These are phyloP conservation scores for Plasmodium gaboni DNA, from an alignment of 169 alveolate genomes.

Conservation along the genomic window DNA sequence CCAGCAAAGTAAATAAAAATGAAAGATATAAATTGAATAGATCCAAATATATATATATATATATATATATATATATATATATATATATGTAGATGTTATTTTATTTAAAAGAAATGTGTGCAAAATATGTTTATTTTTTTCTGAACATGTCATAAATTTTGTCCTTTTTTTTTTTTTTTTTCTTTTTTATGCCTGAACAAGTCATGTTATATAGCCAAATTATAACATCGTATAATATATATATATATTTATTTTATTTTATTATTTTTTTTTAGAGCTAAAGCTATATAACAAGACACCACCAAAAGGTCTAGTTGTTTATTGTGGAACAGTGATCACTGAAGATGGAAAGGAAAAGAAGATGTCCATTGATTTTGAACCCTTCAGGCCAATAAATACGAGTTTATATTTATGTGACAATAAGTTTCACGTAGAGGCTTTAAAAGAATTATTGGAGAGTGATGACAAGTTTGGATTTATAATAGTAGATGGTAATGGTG, in stretches of 20 bases:
- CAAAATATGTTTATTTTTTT: neutral
- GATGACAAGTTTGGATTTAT: slow-evolving; percentile 99
- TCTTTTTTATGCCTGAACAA: too few relatives aligned
- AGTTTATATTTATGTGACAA: slow-evolving; percentile 97
- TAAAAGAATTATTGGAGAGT: slow-evolving; percentile 90
- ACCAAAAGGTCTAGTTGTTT: slow-evolving; percentile 97
- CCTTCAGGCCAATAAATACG: slow-evolving; percentile 98
- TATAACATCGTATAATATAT: too few relatives aligned
- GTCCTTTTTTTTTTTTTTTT: neutral
- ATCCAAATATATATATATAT: neutral
- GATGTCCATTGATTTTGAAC: slow-evolving; percentile 97
- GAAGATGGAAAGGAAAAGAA: slow-evolving; percentile 98
- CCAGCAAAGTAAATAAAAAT: slow-evolving; percentile 92
- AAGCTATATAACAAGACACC: slow-evolving; percentile 97
- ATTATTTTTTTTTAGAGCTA: slow-evolving; percentile 81
- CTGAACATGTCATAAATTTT: neutral
- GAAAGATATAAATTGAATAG: neutral
- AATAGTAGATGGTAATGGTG: slow-evolving; percentile 98
- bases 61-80: neutral
- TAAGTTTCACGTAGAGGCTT: slow-evolving; percentile 95
- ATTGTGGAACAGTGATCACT: slow-evolving; percentile 96
- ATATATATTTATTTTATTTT: too few relatives aligned
- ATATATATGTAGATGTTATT: neutral
- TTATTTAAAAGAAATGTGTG: neutral
- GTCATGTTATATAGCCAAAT: too few relatives aligned